phyloP scores from a whole-genome alignment of 2,329 filamentous ascomycete genomes.

The Pseudogymnoascus sp. region DNA sequence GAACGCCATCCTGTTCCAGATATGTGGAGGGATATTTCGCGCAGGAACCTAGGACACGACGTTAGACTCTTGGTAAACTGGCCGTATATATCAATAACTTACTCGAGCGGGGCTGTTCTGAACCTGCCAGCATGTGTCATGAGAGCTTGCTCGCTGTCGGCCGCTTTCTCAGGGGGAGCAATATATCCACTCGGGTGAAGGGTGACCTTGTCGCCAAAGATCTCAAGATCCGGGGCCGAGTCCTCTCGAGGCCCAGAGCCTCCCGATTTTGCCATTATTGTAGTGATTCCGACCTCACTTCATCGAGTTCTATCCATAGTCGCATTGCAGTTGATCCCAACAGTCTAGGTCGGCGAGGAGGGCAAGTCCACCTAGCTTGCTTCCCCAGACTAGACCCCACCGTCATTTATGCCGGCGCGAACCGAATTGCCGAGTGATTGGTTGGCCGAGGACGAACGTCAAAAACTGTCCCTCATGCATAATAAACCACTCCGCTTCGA shows the following conservation, averaged over 20 bases:
- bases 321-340: background rate
- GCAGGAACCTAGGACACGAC: slow-evolving; percentile 60
- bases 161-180: slow-evolving; percentile 35
- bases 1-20: slow-evolving; percentile 91
- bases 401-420: background rate
- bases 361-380: background rate
- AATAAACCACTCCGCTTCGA: background rate
- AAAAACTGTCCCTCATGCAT: background rate
- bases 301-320: background rate
- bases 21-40: slow-evolving; percentile 87
- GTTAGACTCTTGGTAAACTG: background rate
- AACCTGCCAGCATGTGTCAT: slow-evolving; percentile 84
- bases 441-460: background rate
- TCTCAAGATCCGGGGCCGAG: slow-evolving; percentile 67
- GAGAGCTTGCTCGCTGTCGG: slow-evolving; percentile 57
- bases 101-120: slow-evolving; percentile 58
- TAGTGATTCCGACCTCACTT: background rate
- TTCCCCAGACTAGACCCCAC: slow-evolving; percentile 2
- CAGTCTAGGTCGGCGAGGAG: background rate
- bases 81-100: slow-evolving; percentile 18
- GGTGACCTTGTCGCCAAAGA: slow-evolving; percentile 64
- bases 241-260: slow-evolving; percentile 26
- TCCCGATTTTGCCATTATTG: slow-evolving; percentile 29
- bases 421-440: slow-evolving; percentile 6
- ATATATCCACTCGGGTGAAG: slow-evolving; percentile 65